phyloP scores from a whole-genome alignment of 306 rosid species.

The Coriaria nepalensis region DNA sequence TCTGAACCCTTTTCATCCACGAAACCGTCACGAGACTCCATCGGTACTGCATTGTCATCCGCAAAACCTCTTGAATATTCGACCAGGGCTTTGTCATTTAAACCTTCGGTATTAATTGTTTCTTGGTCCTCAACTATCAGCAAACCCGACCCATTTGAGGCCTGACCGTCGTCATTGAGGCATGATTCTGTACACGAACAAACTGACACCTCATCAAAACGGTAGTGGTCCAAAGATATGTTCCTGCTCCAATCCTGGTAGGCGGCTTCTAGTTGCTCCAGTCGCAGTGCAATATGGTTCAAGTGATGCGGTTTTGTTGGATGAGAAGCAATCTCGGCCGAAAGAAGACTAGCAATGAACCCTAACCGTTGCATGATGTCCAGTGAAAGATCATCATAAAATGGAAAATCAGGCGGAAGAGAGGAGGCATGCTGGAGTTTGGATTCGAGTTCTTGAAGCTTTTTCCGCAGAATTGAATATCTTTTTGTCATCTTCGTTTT shows the following conservation, averaged over 20 bases:
- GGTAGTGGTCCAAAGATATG: neutral
- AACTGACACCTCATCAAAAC: neutral
- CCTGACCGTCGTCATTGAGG: slow-evolving; percentile 8
- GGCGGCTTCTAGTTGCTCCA: neutral
- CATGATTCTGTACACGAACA: slow-evolving; percentile 12
- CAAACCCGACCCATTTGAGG: neutral
- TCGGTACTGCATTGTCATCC: no score
- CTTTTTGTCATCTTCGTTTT: slow-evolving; percentile 9
- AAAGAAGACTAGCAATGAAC: slow-evolving; percentile 5
- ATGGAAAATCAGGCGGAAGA: neutral
- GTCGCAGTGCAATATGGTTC: slow-evolving; percentile 6
- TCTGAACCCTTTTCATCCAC: neutral
- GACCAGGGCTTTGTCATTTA: neutral
- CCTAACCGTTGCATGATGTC: neutral
- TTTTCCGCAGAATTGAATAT: slow-evolving; percentile 7
- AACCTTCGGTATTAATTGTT: neutral
- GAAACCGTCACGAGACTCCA: slow-evolving; percentile 9
- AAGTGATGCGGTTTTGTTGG: slow-evolving; percentile 6
- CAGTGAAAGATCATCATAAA: no score
- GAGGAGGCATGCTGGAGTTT: slow-evolving; percentile 1
- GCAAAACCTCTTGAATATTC: neutral
- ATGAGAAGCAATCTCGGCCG: slow-evolving; percentile 8
- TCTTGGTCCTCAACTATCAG: neutral
- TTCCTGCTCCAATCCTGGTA: neutral
- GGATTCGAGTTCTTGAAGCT: slow-evolving; percentile 10